Percentiles rank a stretch among this genome's conserved stretches.
Conservation (phyloP, 2,329 filamentous ascomycete genomes). For the Aspergillus niger region DNA sequence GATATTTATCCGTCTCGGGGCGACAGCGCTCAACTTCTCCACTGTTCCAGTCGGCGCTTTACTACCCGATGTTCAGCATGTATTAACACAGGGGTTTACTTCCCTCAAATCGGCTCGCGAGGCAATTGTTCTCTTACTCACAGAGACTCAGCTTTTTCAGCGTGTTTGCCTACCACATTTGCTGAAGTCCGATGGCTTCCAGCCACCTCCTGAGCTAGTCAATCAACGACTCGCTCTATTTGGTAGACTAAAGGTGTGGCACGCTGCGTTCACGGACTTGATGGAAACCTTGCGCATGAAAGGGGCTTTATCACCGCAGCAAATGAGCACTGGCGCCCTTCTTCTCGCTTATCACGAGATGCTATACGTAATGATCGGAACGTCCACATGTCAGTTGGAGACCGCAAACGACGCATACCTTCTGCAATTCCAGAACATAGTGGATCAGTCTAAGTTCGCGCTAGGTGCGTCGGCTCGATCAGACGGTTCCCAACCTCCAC, state of each 20-base stretch:
- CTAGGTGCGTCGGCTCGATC: constrained; percentile 19
- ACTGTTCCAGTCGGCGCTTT: constrained; percentile 12
- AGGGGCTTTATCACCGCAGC: constrained; percentile 12
- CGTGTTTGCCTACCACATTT: constrained; percentile 21
- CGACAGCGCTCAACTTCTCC: constrained; percentile 15
- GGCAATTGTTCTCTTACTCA: constrained; percentile 25
- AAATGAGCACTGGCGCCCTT: constrained; percentile 24
- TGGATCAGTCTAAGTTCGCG: constrained; percentile 28
- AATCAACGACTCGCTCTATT: constrained; percentile 18
- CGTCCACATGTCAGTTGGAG: constrained; percentile 24
- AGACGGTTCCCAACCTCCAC: constrained; percentile 32
- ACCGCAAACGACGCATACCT: constrained; percentile 26
- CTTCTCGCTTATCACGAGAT: constrained; percentile 29
- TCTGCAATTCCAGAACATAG: constrained; percentile 29
- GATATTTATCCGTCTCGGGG: constrained; percentile 30
- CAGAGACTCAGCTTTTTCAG: constrained; percentile 30
- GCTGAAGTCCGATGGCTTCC: constrained; percentile 2
- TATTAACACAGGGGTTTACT: neutral
- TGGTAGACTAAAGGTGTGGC: constrained; percentile 26
- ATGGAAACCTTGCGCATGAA: constrained; percentile 9
- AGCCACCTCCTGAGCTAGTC: constrained; percentile 20
- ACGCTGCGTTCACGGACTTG: constrained; percentile 24
- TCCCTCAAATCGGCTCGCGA: constrained; percentile 27
- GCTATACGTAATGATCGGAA: constrained; percentile 24
- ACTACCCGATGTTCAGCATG: neutral